Base-by-base conservation (phyloP, 352 stramenopile species). In the Pythium rishiriense region DNA sequence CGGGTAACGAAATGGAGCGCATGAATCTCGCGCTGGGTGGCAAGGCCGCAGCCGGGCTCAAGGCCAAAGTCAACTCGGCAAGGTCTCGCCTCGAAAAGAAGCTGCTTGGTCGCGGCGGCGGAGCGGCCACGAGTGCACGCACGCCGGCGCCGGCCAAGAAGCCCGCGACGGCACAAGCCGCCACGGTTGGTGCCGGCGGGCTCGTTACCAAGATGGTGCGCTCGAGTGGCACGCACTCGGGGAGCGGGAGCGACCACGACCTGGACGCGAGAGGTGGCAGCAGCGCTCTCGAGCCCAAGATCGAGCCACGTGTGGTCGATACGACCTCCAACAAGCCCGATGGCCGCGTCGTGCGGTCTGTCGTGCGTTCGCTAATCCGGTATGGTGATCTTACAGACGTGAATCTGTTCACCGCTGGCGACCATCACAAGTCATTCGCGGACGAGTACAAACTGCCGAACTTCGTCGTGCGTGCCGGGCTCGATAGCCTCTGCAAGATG, bases 351-450 rank as follows among this genome's bases (percentile, higher is more conserved):
- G 79, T 94, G n/a, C 82, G 87, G 3, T 79, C 82, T 0, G 64
- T 95, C 28, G 46, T 93, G 22, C 82, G 86, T 22, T 70, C 61
- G 14, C 87, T 95, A 74, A 72, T 88, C 49, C 83, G 87, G 25
- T 95, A 86, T 56, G 87, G 85, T 37, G 85, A 95, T 62, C 62
- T 93, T 15, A 91, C 83, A 0, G 87, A 94, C 45, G 82, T 92
- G 25, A 67, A 73, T 26, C 71, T 90, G 10, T 87, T 81, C n/a
- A 19, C 37, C 14, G 37, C 52, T 0, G 48, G 69, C 19, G 73
- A 77, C 28, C 45, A 69, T 64, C 72, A 73, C 50, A 71, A 73
- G 26, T 75, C 78, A 48, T 95, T 91, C 49, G 78, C 81, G 11
- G 86, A 95, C 51, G 84, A 93, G 62, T 88, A 84, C 64, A 88